phyloP scores from a whole-genome alignment of 139 green algal species.

The Tetradesmus obliquus region DNA sequence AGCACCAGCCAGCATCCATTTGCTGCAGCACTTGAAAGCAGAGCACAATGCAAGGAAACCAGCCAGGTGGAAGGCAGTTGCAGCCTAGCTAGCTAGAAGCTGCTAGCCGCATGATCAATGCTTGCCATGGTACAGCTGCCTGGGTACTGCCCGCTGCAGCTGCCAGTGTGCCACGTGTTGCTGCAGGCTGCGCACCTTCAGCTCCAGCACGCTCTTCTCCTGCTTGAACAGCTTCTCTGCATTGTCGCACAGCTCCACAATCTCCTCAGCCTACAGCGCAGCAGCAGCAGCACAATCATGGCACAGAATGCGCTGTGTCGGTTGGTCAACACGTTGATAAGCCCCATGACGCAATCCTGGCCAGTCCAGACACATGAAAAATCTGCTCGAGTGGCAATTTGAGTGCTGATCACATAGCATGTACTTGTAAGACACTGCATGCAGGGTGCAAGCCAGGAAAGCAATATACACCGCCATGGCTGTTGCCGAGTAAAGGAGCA shows the following conservation, averaged over 20 bases:
- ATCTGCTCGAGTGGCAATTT: too few species aligned
- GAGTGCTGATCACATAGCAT: too few species aligned
- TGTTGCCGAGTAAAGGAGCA: neutral
- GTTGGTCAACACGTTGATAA: neutral
- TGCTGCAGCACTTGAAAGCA: neutral
- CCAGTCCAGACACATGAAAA: too few species aligned
- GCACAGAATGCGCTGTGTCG: neutral
- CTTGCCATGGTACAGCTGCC: neutral
- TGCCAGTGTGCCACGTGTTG: neutral
- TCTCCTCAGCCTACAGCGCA: constrained; percentile 82
- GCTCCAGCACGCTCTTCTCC: constrained; percentile 89
- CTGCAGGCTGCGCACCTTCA: constrained; percentile 17
- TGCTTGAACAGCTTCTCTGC: constrained; percentile 89
- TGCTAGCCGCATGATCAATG: neutral
- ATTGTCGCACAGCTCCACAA: constrained; percentile 93
- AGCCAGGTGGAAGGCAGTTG: neutral
- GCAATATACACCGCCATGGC: neutral
- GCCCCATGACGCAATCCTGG: too few species aligned
- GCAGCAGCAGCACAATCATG: constrained; percentile 61
- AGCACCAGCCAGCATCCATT: neutral
- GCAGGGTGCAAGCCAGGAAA: too few species aligned
- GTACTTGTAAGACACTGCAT: too few species aligned
- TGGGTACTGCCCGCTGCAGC: neutral
- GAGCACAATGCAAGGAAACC: neutral
- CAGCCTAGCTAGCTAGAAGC: too few species aligned